Base-by-base conservation (phyloP, 148 eudicot genomes). In the Rhododendron simsii region DNA sequence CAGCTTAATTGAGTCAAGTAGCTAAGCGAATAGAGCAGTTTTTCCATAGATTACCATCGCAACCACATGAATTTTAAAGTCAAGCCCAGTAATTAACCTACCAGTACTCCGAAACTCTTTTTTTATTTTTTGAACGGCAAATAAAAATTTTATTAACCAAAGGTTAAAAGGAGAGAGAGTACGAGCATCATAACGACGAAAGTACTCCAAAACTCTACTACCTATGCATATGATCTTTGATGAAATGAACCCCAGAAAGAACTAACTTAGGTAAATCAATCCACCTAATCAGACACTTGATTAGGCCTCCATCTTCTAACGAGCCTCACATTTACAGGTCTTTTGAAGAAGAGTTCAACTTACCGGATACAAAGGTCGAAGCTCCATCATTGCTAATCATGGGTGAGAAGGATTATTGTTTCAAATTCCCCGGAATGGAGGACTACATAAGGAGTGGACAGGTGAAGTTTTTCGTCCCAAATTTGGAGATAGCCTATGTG, bases 391-490 rank as follows among this genome's bases (percentile, higher is more conserved):
- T 90, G 75, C 76, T 86, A 26, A 86, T 90, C 79, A 84, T 83
- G 86, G 89, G 89, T 20, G 87, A 82, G 86, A 88, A 87, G 53
- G 87, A 88, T 63, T 88, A 87, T 59, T 51, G 79, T 35, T 73
- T 90, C 23, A 90, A 88, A 50, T 86, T 90, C 61, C 91, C 90
- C 0, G 91, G 91, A 87, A 86, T 84, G 16, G 91, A 88, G 51
- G 87, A 82, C 45, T 90, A 84, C 86, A 41, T 86, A 39, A 86
- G 83, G 85, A 71, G 75, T 4, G 91, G 87, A 83, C 26, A 28
- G 35, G 89, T 73, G 83, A 90, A 88, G 35, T 7, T n/a, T 21
- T 86, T 73, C 41, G 89, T 81, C 20, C 88, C 90, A 0, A 80
- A 88, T 78, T 82, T 88, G 86, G 90, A 90, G 87, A 86, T 81